Conservation (phyloP, 1,139 yeast species). For the Suhomyces terraborum region DNA sequence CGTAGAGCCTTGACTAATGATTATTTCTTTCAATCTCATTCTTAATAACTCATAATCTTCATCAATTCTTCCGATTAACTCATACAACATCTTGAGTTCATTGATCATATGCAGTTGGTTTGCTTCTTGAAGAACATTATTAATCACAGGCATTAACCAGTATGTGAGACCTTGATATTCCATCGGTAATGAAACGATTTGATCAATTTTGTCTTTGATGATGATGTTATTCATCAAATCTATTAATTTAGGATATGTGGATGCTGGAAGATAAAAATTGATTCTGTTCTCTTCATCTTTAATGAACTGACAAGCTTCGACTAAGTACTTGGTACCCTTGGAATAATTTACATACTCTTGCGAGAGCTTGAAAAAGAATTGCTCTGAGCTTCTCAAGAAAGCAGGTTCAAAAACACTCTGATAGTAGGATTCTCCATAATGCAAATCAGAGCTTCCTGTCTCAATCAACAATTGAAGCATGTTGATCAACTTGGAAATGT, state of each 20-base stretch:
- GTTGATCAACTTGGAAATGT: slow-evolving; percentile 59
- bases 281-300: slow-evolving; percentile 62
- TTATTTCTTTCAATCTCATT: slow-evolving; percentile 48
- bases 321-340: slow-evolving; percentile 55
- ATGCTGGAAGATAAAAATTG: slow-evolving; percentile 54
- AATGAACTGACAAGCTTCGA: slow-evolving; percentile 53
- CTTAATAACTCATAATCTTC: slow-evolving; percentile 52
- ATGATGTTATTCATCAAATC: slow-evolving; percentile 63
- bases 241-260: slow-evolving; percentile 55
- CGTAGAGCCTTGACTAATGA: slow-evolving; percentile 42
- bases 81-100: slow-evolving; percentile 50
- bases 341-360: slow-evolving; percentile 40
- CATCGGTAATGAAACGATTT: slow-evolving; percentile 43
- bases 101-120: slow-evolving; percentile 16
- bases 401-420: slow-evolving; percentile 66
- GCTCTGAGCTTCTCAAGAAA: slow-evolving; percentile 56
- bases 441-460: slow-evolving; percentile 36
- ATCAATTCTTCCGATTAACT: slow-evolving; percentile 58
- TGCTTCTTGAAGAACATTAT: slow-evolving; percentile 23
- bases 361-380: slow-evolving; percentile 55
- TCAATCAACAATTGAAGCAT: slow-evolving; percentile 66
- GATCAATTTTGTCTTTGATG: slow-evolving; percentile 59
- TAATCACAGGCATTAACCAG: slow-evolving; percentile 49
- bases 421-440: slow-evolving; percentile 57
- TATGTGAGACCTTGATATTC: slow-evolving; percentile 56